Percentiles rank a stretch among this genome's conserved stretches.
These are phyloP conservation scores for Rhizophora apiculata DNA, from an alignment of 345 rosid species.

Conservation along the genomic window DNA sequence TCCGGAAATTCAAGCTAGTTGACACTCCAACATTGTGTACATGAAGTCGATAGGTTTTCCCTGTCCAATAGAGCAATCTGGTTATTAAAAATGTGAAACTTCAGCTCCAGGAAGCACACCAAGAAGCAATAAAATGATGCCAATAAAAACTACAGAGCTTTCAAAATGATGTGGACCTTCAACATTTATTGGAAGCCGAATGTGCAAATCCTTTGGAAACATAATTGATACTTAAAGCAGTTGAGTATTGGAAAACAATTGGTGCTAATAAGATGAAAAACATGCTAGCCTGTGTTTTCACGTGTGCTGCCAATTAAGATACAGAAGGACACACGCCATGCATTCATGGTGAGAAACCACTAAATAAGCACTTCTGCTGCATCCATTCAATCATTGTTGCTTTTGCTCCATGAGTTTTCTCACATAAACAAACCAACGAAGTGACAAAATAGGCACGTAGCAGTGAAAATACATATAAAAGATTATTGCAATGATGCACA, in stretches of 20 bases:
- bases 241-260: neutral
- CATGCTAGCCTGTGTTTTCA: neutral
- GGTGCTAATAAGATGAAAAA: neutral
- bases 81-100: neutral
- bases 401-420: neutral
- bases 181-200: neutral
- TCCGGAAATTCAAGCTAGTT: conserved; percentile 92
- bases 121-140: neutral
- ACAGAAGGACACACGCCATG: neutral
- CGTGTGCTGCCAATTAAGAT: neutral
- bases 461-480: neutral
- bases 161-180: neutral
- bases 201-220: neutral
- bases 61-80: conserved; percentile 38
- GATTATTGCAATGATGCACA: neutral
- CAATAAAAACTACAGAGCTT: neutral
- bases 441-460: neutral
- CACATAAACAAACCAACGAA: neutral
- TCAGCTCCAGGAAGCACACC: conserved; percentile 3
- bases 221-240: neutral
- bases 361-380: neutral
- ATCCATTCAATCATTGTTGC: neutral
- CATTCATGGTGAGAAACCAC: neutral
- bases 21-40: conserved; percentile 93
- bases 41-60: conserved; percentile 81